phyloP scores from a whole-genome alignment of 768 basidiomycete species.

The Lyophyllum decastes region DNA sequence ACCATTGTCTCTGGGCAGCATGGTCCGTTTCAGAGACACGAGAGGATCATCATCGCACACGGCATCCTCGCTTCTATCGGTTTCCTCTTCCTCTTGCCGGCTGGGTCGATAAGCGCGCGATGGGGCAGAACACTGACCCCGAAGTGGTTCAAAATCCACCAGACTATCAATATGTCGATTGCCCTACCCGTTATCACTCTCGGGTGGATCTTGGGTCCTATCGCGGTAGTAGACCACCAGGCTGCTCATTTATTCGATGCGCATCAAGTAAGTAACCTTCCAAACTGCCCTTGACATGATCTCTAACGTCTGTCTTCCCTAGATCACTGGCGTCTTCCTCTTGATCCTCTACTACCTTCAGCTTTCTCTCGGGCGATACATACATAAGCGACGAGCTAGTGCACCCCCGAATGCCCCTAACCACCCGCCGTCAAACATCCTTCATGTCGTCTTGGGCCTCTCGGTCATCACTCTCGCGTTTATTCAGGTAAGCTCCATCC shows the following conservation, averaged over 20 bases:
- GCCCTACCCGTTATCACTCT: constrained; percentile 50
- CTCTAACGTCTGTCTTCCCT: not conserved
- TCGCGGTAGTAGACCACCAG: constrained; percentile 43
- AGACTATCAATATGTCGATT: constrained; percentile 47
- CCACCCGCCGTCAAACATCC: constrained; percentile 56
- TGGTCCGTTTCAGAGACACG: constrained; percentile 28
- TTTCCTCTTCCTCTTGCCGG: constrained; percentile 57
- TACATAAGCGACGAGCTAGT: constrained; percentile 43
- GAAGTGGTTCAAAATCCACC: constrained; percentile 61
- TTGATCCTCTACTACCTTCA: constrained; percentile 54
- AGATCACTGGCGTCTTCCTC: constrained; percentile 56
- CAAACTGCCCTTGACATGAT: not conserved
- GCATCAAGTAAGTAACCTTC: constrained; percentile 43
- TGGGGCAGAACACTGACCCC: constrained; percentile 51
- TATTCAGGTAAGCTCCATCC: constrained; percentile 42
- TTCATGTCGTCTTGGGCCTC: constrained; percentile 57
- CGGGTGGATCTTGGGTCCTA: constrained; percentile 50
- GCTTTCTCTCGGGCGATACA: constrained; percentile 50
- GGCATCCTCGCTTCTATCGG: constrained; percentile 52
- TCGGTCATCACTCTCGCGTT: constrained; percentile 50
- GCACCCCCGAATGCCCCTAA: constrained; percentile 26
- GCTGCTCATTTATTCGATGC: constrained; percentile 44
- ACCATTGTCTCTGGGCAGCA: constrained; percentile 5
- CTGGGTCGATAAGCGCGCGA: constrained; percentile 54
- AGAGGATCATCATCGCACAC: constrained; percentile 53